Conservation (phyloP, 2,329 filamentous ascomycete genomes). For the Cladosporium sp. region DNA sequence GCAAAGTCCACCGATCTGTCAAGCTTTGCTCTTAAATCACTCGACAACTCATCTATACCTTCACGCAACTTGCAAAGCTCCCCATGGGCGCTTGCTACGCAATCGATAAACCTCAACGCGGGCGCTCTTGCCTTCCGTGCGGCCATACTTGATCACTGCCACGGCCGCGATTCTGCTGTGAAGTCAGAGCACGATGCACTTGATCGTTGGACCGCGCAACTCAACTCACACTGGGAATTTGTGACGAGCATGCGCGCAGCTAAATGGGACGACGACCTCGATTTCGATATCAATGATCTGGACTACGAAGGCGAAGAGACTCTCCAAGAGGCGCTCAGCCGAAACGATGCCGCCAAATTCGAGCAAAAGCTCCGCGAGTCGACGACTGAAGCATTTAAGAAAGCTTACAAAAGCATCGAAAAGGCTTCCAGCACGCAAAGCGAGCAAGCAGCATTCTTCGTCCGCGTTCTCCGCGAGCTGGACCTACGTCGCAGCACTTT, state of each 20-base stretch:
- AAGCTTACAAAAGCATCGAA: conserved; percentile 25
- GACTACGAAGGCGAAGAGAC: conserved; percentile 60
- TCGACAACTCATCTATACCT: background rate
- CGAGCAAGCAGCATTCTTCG: conserved; percentile 54
- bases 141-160: conserved; percentile 66
- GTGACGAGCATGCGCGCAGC: conserved; percentile 67
- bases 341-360: conserved; percentile 69
- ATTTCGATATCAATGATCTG: conserved; percentile 68
- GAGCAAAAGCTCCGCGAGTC: conserved; percentile 28
- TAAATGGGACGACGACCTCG: conserved; percentile 73
- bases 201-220: conserved; percentile 70
- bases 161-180: conserved; percentile 71
- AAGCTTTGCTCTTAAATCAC: conserved; percentile 11
- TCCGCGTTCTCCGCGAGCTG: conserved; percentile 75
- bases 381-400: conserved; percentile 24
- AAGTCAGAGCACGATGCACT: conserved; percentile 65
- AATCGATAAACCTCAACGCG: conserved; percentile 30
- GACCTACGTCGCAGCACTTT: conserved; percentile 62
- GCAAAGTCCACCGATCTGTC: conserved; percentile 22
- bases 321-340: conserved; percentile 67
- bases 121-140: conserved; percentile 63
- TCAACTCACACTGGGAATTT: conserved; percentile 66
- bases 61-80: background rate
- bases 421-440: conserved; percentile 7
- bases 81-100: conserved; percentile 34